Base-by-base conservation (phyloP, 1,284 basidiomycete genomes). In the Apiotrichum sp. region DNA sequence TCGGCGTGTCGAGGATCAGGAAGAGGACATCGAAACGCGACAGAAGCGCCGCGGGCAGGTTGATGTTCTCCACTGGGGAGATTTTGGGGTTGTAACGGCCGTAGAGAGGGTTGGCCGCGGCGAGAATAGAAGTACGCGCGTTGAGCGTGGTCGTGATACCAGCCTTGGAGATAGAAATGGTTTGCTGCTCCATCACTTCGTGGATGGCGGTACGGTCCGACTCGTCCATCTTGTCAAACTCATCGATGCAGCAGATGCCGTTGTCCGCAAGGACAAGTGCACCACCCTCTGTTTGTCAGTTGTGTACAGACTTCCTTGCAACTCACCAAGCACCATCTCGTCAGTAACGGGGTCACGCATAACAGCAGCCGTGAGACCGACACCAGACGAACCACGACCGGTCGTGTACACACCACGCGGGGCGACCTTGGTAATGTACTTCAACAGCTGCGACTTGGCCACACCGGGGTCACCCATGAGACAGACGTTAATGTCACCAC, bases 171-270 rank as follows among this genome's bases (percentile, higher is more conserved):
- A 99, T 99, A 3, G 92, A 97, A 62, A 99, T 98, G 2, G 96
- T 99, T 77, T 99, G 95, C 72, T 99, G 95, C 76, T 99, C 95
- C 96, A 99, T 99, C 55, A 98, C 96, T 82, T 99, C 96, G 79
- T 99, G 96, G 62, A 99, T 98, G 11, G 96, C 92, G 0, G 96
- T 98, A 60, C 96, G 83, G 75, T 98, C 96, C 2, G 89, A 77
- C 76, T 98, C 96, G 65, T 98, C 96, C 96, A 99, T 99, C 78
- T 99, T 98, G 80, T 99, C 96, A 73, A 99, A 99, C 73, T 99
- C 96, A 70, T 99, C 96, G 65, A 99, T 98, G 76, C 95, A 98
- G 78, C 93, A 97, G 69, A 99, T 98, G 36, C 96, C 96, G 66
- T 98, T 98, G 77, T 99, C 96, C 4, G 96, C 96, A 32, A 99